phyloP scores from a whole-genome alignment of 495 filamentous ascomycete species.

The Penicillium manginii region DNA sequence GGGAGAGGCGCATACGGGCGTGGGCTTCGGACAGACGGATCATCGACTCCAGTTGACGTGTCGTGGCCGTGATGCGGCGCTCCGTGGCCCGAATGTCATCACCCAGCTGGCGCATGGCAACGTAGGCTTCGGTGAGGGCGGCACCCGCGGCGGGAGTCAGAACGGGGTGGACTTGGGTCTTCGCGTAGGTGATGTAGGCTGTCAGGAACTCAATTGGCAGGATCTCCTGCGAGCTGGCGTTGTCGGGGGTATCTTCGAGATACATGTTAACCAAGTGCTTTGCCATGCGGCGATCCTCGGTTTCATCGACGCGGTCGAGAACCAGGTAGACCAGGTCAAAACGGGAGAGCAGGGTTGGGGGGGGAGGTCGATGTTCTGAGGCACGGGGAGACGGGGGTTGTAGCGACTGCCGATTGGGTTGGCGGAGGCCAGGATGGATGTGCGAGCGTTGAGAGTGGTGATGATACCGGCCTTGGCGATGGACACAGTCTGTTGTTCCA shows the following conservation, averaged over 20 bases:
- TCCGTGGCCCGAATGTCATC: slow-evolving; percentile 92
- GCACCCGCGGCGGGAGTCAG: slow-evolving; percentile 76
- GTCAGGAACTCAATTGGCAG: slow-evolving; percentile 94
- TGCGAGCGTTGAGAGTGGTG: slow-evolving; percentile 94
- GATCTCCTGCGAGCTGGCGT: slow-evolving; percentile 75
- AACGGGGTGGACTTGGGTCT: slow-evolving; percentile 79
- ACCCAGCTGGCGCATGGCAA: slow-evolving; percentile 93
- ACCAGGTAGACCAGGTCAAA: slow-evolving; percentile 98
- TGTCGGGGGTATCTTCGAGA: slow-evolving; percentile 87
- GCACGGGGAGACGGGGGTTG: slow-evolving; percentile 92
- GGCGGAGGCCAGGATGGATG: slow-evolving; percentile 91
- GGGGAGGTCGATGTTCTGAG: slow-evolving; percentile 96
- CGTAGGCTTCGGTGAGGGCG: slow-evolving; percentile 84
- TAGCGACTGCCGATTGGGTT: slow-evolving; percentile 98
- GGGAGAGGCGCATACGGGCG: slow-evolving; percentile 90
- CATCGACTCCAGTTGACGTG: slow-evolving; percentile 94
- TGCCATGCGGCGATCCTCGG: slow-evolving; percentile 82
- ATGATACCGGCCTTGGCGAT: slow-evolving; percentile 99
- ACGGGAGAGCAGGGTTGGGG: slow-evolving; percentile 89
- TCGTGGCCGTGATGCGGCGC: slow-evolving; percentile 96
- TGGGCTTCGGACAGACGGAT: slow-evolving; percentile 96
- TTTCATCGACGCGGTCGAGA: slow-evolving; percentile 89
- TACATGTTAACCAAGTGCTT: slow-evolving; percentile 97
- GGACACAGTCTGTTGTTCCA: slow-evolving; percentile 99
- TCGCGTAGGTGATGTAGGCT: slow-evolving; percentile 96